A percentile compares a stretch with the other conserved stretches of the same genome.
phyloP scores from a whole-genome alignment of 1,284 basidiomycete species.

The Termitomyces sp. region DNA sequence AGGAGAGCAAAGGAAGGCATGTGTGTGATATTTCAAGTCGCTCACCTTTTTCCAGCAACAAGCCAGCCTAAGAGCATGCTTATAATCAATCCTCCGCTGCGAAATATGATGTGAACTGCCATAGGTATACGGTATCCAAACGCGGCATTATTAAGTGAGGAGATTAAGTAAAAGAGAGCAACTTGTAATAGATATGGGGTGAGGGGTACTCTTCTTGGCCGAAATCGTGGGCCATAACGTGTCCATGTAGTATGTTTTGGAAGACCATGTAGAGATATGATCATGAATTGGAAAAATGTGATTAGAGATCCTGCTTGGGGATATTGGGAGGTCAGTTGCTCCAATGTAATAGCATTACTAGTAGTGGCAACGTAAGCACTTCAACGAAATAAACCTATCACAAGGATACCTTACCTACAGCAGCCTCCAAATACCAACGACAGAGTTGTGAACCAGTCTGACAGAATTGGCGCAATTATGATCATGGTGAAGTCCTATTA shows the following conservation, averaged over 20 bases:
- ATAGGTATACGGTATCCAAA: conserved; percentile 87
- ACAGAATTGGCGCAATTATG: conserved; percentile 15
- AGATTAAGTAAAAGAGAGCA: conserved; percentile 74
- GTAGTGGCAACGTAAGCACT: background rate
- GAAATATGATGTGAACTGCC: conserved; percentile 91
- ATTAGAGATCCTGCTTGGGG: conserved; percentile 72
- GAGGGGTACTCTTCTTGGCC: conserved; percentile 68
- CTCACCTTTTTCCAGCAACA: conserved; percentile 53
- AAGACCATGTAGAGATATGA: conserved; percentile 68
- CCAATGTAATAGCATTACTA: conserved; percentile 70
- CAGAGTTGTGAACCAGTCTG: conserved; percentile 58
- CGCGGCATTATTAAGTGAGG: conserved; percentile 86
- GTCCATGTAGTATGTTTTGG: conserved; percentile 51
- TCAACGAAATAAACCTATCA: background rate
- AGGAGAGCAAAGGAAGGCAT: background rate
- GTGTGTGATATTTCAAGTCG: background rate
- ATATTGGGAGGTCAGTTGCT: conserved; percentile 59
- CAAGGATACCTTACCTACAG: conserved; percentile 53
- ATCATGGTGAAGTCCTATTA: background rate
- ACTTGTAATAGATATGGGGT: conserved; percentile 79
- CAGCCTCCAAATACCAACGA: conserved; percentile 77
- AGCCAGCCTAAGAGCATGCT: conserved; percentile 74
- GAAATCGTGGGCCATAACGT: conserved; percentile 44
- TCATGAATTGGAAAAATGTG: conserved; percentile 80
- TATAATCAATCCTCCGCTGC: conserved; percentile 84